Evolutionary conservation across 2,329 filamentous ascomycete genomes (phyloP).

Genomic region (Fusarium incarnatum): DNA sequence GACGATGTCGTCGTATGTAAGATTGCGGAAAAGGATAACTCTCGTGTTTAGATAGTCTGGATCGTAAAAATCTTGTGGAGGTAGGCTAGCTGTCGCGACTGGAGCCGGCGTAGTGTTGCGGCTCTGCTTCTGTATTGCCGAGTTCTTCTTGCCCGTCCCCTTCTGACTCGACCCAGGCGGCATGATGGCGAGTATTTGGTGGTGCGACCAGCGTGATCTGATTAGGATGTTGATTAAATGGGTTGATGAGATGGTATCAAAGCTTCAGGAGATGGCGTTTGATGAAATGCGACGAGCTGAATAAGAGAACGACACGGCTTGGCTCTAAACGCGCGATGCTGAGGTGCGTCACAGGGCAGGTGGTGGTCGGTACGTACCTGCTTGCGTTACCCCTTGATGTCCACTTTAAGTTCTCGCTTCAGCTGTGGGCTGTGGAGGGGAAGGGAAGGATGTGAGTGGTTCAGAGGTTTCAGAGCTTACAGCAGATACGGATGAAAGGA

Average conservation of each 20-base stretch:
- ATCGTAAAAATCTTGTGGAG: slow-evolving; percentile 65
- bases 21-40: slow-evolving; percentile 68
- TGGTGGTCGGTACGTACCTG: slow-evolving; percentile 27
- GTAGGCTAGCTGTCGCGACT: slow-evolving; percentile 61
- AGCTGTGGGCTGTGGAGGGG: slow-evolving; percentile 6
- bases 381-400: slow-evolving; percentile 13
- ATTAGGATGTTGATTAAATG: neutral
- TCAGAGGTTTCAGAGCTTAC: neutral
- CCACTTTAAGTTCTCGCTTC: neutral
- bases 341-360: slow-evolving; percentile 35
- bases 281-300: slow-evolving; percentile 35
- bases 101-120: slow-evolving; percentile 79
- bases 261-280: slow-evolving; percentile 8
- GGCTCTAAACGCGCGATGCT: slow-evolving; percentile 31
- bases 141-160: slow-evolving; percentile 73
- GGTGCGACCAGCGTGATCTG: neutral
- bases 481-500: slow-evolving; percentile 1
- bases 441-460: slow-evolving; percentile 1
- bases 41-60: slow-evolving; percentile 75
- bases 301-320: slow-evolving; percentile 28
- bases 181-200: slow-evolving; percentile 56
- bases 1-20: slow-evolving; percentile 76
- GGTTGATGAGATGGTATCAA: slow-evolving; percentile 8
- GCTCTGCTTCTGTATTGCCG: slow-evolving; percentile 74
- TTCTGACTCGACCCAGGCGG: slow-evolving; percentile 69